These are phyloP conservation scores for Phytopythium boreale DNA, from an alignment of 352 stramenopile species.

Conservation along the genomic window DNA sequence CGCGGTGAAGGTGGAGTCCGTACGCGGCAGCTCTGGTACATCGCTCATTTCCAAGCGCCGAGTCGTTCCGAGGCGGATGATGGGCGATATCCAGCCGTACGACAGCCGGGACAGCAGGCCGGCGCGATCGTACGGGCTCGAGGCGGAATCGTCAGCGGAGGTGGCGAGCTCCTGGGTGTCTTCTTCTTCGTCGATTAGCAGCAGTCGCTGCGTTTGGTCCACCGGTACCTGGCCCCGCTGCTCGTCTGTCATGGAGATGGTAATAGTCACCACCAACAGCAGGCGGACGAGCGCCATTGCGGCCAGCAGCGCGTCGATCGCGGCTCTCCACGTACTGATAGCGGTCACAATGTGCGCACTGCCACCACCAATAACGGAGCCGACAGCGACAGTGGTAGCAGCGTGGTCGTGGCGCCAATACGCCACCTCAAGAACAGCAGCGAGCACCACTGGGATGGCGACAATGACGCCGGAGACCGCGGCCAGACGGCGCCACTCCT, in stretches of 20 bases:
- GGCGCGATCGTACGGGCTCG: conserved; percentile 50
- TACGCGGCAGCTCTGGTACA: conserved; percentile 43
- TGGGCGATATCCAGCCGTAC: conserved; percentile 65
- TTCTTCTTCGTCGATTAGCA: conserved; percentile 7
- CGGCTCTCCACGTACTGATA: conserved; percentile 3
- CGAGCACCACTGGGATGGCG: background rate
- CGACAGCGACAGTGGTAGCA: background rate
- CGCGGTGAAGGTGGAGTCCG: conserved; percentile 47
- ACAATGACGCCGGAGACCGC: background rate
- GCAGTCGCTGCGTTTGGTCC: background rate
- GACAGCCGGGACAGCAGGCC: conserved; percentile 56
- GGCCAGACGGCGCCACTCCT: background rate
- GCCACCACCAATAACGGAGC: background rate
- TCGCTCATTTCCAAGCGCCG: conserved; percentile 61
- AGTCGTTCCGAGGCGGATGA: conserved; percentile 47
- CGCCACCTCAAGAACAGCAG: background rate
- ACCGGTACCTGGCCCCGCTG: background rate
- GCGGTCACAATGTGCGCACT: background rate
- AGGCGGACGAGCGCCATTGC: background rate
- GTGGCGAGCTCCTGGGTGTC: background rate
- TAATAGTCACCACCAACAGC: background rate
- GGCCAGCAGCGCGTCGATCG: background rate
- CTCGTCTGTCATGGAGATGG: background rate
- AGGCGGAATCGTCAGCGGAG: background rate
- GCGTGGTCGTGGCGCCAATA: conserved; percentile 1